A percentile compares a stretch with the other conserved stretches of the same genome.
Evolutionary conservation across 1,284 basidiomycete species (phyloP).

Genomic region (Sanghuangporus weigelae): DNA sequence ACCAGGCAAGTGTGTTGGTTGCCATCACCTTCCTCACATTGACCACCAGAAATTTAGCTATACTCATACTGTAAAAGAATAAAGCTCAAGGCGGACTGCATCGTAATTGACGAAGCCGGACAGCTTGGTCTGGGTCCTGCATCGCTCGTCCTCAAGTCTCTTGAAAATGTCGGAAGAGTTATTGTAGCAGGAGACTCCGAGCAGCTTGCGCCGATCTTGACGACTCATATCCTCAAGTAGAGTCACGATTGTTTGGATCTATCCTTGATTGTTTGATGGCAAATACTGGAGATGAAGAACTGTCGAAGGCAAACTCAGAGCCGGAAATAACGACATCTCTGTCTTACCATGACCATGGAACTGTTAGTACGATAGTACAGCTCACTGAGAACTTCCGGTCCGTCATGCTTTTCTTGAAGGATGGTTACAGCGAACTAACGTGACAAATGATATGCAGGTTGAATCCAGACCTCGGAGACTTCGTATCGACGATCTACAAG

Average conservation of each 20-base stretch:
- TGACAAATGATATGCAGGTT: slow-evolving; percentile 27
- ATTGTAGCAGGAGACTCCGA: slow-evolving; percentile 47
- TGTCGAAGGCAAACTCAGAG: neutral
- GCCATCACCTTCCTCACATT: too few species aligned
- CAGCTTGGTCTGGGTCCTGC: slow-evolving; percentile 41
- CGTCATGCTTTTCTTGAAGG: neutral
- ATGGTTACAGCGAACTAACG: neutral
- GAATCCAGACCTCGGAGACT: slow-evolving; percentile 45
- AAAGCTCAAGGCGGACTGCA: slow-evolving; percentile 35
- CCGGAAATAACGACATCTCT: neutral
- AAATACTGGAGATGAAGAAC: slow-evolving; percentile 20
- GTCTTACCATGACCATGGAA: neutral
- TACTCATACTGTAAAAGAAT: slow-evolving; percentile 40
- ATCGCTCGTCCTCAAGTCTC: slow-evolving; percentile 38
- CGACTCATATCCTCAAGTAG: slow-evolving; percentile 38
- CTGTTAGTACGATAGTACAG: slow-evolving; percentile 36
- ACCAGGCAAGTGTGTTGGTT: too few species aligned
- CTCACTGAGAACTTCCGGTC: slow-evolving; percentile 45
- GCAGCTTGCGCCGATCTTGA: slow-evolving; percentile 44
- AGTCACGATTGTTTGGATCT: slow-evolving; percentile 40
- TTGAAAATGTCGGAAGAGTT: slow-evolving; percentile 33
- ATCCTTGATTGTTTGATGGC: slow-evolving; percentile 42
- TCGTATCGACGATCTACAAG: slow-evolving; percentile 44
- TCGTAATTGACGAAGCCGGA: slow-evolving; percentile 45
- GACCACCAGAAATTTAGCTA: slow-evolving; percentile 26